Percentiles rank a stretch among this genome's conserved stretches.
Evolutionary conservation across 1,139 yeast species (phyloP).

Genomic region (Kluyveromyces marxianus): DNA sequence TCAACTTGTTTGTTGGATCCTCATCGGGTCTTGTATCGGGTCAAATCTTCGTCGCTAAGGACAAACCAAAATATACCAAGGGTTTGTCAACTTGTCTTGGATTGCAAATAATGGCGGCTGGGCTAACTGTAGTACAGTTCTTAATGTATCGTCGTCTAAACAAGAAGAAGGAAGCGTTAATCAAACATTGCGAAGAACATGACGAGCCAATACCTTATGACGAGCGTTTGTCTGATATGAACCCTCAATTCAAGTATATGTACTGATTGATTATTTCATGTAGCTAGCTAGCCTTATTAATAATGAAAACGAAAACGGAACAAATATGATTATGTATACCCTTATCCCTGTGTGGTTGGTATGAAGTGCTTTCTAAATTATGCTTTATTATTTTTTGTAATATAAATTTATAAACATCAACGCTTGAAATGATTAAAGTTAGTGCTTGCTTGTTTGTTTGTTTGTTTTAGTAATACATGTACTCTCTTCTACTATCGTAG

Average conservation of each 20-base stretch:
- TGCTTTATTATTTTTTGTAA: too few relatives aligned
- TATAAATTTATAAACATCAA: too few relatives aligned
- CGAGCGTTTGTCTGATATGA: constrained; percentile 54
- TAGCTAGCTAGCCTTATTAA: background rate
- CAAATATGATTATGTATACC: too few relatives aligned
- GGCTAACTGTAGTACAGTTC: constrained; percentile 40
- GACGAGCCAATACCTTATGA: constrained; percentile 39
- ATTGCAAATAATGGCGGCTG: constrained; percentile 44
- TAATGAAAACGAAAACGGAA: background rate
- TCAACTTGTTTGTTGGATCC: constrained; percentile 40
- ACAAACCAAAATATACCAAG: constrained; percentile 31
- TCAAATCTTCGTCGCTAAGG: constrained; percentile 33
- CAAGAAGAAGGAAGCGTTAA: constrained; percentile 33
- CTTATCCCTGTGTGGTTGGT: too few relatives aligned
- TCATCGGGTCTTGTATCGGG: constrained; percentile 42
- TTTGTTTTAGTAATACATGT: background rate
- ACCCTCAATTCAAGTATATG: constrained; percentile 50
- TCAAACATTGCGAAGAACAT: constrained; percentile 26
- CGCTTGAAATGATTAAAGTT: background rate
- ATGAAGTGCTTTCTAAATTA: background rate
- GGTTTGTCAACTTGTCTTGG: constrained; percentile 45
- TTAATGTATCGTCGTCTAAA: constrained; percentile 37
- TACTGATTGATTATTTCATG: constrained; percentile 24
- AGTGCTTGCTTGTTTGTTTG: background rate
- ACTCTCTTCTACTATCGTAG: constrained; percentile 25